A percentile compares a stretch with the other conserved stretches of the same genome.
Conservation (phyloP, 352 stramenopile species). For the Pythium dissotocum region DNA sequence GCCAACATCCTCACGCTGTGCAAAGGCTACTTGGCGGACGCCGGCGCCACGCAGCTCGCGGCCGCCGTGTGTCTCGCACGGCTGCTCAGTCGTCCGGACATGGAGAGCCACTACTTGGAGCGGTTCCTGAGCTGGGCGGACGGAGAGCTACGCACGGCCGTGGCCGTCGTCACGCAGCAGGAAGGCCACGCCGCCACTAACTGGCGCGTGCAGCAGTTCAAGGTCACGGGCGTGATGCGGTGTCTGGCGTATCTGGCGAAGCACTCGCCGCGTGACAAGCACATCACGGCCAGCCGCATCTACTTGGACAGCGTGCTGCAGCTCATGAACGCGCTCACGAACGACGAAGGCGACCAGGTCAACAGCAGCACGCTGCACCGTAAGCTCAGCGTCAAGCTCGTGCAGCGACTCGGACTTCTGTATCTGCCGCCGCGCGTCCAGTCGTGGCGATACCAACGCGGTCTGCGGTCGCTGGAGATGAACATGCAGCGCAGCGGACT, state of each 20-base stretch:
- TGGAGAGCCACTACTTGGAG: conserved; percentile 90
- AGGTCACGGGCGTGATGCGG: conserved; percentile 83
- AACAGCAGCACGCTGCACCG: conserved; percentile 85
- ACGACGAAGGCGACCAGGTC: conserved; percentile 39
- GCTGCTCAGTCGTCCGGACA: conserved; percentile 95
- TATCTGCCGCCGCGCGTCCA: conserved; percentile 95
- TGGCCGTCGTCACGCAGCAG: conserved; percentile 20
- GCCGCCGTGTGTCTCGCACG: conserved; percentile 93
- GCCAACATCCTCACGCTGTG: conserved; percentile 79
- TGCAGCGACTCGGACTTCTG: conserved; percentile 93
- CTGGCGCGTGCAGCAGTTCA: conserved; percentile 64
- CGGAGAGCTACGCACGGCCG: conserved; percentile 43
- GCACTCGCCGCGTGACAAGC: conserved; percentile 67
- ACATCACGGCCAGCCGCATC: conserved; percentile 66
- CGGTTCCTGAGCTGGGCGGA: conserved; percentile 92
- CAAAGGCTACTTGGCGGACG: conserved; percentile 85
- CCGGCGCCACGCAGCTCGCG: conserved; percentile 88
- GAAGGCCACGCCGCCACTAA: conserved; percentile 22
- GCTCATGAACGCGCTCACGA: conserved; percentile 57
- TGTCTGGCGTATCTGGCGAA: conserved; percentile 81
- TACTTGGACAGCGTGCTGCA: conserved; percentile 79
- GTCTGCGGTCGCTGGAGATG: conserved; percentile 91
- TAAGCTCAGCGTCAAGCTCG: conserved; percentile 97
- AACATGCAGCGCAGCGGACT: conserved; percentile 81
- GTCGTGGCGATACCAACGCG: conserved; percentile 95